Percentiles rank a stretch among this genome's conserved stretches.
phyloP scores from a whole-genome alignment of 495 filamentous ascomycete genomes.

The Recurvomyces mirabilis region DNA sequence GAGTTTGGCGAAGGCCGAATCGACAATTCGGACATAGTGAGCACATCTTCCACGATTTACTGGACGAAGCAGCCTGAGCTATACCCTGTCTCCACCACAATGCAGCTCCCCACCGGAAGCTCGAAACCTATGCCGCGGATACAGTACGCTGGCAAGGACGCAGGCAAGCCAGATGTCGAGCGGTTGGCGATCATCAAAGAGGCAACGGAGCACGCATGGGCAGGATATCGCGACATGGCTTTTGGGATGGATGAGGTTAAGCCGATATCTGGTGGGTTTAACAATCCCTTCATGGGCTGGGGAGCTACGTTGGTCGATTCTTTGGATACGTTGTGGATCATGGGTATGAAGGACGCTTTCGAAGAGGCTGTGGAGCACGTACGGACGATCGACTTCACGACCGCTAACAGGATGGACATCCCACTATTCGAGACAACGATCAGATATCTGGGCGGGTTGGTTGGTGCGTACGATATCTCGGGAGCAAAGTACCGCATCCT shows the following conservation, averaged over 20 bases:
- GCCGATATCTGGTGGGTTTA: constrained; percentile 31
- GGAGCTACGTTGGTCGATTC: constrained; percentile 86
- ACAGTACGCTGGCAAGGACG: constrained; percentile 43
- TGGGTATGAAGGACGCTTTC: constrained; percentile 84
- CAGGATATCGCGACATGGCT: constrained; percentile 31
- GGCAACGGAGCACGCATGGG: constrained; percentile 29
- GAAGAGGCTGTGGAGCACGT: constrained; percentile 70
- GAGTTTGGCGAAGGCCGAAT: constrained; percentile 1
- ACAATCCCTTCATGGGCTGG: constrained; percentile 86
- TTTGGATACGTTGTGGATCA: constrained; percentile 94
- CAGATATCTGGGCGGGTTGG: constrained; percentile 32
- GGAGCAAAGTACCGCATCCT: constrained; percentile 57
- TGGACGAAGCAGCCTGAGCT: constrained; percentile 22
- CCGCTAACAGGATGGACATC: constrained; percentile 38
- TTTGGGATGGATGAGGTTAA: constrained; percentile 34
- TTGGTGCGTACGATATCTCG: constrained; percentile 34
- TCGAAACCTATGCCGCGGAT: constrained; percentile 61
- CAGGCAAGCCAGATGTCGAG: constrained; percentile 13
- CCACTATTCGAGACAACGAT: constrained; percentile 35
- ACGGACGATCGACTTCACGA: constrained; percentile 80
- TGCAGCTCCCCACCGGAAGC: constrained; percentile 60
- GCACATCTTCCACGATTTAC: constrained; percentile 8
- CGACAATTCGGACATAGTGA: neutral
- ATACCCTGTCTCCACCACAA: constrained; percentile 41
- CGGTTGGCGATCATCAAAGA: constrained; percentile 33